Evolutionary conservation across 1,139 yeast species (phyloP), one percentile per base, ranked within the genome.

Genomic region (Candida smagusa): DNA sequence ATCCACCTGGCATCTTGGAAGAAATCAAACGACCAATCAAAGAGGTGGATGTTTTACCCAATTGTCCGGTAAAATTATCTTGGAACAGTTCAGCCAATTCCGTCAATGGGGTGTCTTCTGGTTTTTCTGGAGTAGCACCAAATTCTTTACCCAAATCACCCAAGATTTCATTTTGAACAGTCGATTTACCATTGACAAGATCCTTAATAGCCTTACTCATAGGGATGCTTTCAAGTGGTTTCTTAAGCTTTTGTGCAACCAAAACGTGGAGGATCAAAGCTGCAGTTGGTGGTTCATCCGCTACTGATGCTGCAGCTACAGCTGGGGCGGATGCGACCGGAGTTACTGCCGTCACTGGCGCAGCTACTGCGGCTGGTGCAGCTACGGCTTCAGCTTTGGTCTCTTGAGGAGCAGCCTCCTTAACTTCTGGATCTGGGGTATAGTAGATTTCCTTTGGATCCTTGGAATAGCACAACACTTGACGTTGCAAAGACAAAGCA

Each of bases 1-100:
- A 92, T 23, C 98, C 98, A 77, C 98, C 98, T 42, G 98, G 97
- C 97, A 92, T 92, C 73, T 92, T 92, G 28, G 97, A 84, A 12
- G 97, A 83, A 73, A 90, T 84, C 58, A 92, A 76, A 68, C 97
- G 84, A 45, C 96, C 87, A 49, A 92, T 75, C 53, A 92, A 76
- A 25, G 96, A 84, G 34, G 89, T 71, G 3, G 97, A 84, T 56
- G 92, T 95, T 66, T 92, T 92, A 61, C 98, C 98, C 51, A 92
- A 77, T 49, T 79, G 77, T 49, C 98, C 98, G 48, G 68, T 61
- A 72, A 88, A 92, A 16, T 90, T 70, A 50, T 87, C 96, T 67
- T 92, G 97, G 79, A 92, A 87, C 56, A 79, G 83, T 58, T 88
- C 97, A 35, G 97, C 97, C 61, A 92, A 79, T 65, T 92, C 98